Evolutionary conservation across 2,329 filamentous ascomycete genomes (phyloP), one percentile per base, ranked within the genome.

Genomic region (Arthrobotrys sinensis): DNA sequence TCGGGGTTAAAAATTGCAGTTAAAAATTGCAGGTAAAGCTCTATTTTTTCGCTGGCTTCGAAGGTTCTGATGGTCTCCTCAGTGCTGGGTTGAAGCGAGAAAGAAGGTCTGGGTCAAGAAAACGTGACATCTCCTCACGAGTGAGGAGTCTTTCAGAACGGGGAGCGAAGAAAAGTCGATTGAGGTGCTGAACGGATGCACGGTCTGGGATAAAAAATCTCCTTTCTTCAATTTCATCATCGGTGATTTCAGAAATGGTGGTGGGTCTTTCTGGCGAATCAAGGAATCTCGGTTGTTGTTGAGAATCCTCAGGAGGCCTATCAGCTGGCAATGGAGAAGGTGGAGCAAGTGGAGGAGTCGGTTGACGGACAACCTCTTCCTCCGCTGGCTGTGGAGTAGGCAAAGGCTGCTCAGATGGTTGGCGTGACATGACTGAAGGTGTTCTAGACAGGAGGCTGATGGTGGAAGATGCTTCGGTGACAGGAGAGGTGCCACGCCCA

Each of bases 11-110:
- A n/a, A n/a, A n/a, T n/a, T n/a, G n/a, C n/a, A n/a, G n/a, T n/a
- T n/a, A n/a, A n/a, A 21, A 40, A 36, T 36, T 12, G 28, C 3
- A 53, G n/a, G 1, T 7, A 40, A 60, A 8, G 16, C 11, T 43
- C 36, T 60, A 60, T 3, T 60, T 60, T 16, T 28, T 43, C 43
- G 16, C 4, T 14, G 53, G 53, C 8, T 53, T 53, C 16, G 50
- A 10, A 16, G 28, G 28, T 4, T 38, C 32, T 21, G 52, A 36
- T 55, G 46, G 19, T 6, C 2, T 66, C 14, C 45, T 57, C 14
- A 77, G 43, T 4, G 67, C 75, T 12, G 75, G 75, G 38, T 78
- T 78, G 75, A 78, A 78, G 3, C 75, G 66, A 36, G 43, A 52
- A 12, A 78, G 67, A 8, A 52, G 34, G 38, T 53, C 62, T 24